Conservation (phyloP, 2,329 filamentous ascomycete species). For the Pestalotiopsis sp. region DNA sequence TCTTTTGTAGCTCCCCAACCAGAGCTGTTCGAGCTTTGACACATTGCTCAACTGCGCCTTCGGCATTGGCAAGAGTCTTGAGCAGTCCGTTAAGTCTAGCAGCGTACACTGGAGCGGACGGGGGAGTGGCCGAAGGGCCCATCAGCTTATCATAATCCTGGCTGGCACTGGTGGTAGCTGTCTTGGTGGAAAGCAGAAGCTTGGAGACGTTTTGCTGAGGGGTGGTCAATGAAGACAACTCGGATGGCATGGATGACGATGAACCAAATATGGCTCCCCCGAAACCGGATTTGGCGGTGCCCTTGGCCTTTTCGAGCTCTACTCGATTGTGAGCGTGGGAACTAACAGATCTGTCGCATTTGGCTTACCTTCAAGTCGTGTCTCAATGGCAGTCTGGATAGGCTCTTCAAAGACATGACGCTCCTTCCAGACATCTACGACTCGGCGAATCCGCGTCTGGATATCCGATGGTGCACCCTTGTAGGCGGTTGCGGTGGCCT, state of each 20-base stretch:
- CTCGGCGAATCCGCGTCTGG: conserved; percentile 83
- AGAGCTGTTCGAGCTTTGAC: conserved; percentile 83
- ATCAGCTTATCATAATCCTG: conserved; percentile 84
- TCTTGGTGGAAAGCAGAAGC: conserved; percentile 67
- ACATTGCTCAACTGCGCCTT: conserved; percentile 85
- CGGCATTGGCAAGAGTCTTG: conserved; percentile 84
- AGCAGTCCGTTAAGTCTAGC: conserved; percentile 87
- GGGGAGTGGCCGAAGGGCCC: conserved; percentile 67
- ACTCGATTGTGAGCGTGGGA: conserved; percentile 17
- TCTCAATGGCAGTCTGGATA: conserved; percentile 81
- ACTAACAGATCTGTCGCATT: background rate
- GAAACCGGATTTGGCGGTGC: conserved; percentile 53
- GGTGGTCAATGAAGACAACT: conserved; percentile 75
- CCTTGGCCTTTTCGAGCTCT: conserved; percentile 67
- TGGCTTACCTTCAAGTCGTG: conserved; percentile 73
- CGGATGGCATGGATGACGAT: conserved; percentile 66
- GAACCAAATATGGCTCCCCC: conserved; percentile 70
- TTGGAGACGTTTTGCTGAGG: conserved; percentile 77
- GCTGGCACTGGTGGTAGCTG: conserved; percentile 70
- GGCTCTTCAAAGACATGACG: conserved; percentile 80
- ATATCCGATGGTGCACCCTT: conserved; percentile 85
- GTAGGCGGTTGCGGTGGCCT: conserved; percentile 89
- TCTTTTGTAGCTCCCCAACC: conserved; percentile 78
- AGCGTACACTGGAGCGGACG: conserved; percentile 87
- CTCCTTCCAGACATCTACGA: conserved; percentile 93